Conservation (phyloP, 192 early-diverging fungal species). For the Coemansia sp. region DNA sequence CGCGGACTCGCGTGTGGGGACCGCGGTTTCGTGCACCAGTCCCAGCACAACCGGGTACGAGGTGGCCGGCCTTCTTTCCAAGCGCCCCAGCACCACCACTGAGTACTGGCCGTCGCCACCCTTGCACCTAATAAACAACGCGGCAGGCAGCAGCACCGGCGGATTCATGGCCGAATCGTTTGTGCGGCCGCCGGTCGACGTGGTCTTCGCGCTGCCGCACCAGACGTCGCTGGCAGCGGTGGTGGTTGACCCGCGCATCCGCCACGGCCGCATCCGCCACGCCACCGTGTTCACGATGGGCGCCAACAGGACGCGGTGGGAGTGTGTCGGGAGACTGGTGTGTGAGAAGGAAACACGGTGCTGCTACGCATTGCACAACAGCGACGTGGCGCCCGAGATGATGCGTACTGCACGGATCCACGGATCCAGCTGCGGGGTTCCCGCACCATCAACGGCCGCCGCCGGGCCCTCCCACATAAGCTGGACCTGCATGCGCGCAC, state of each 20-base stretch:
- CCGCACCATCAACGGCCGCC: no score
- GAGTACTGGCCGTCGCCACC: neutral
- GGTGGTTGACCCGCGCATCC: constrained; percentile 18
- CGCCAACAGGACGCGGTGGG: constrained; percentile 7
- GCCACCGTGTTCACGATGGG: constrained; percentile 5
- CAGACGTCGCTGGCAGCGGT: constrained; percentile 19
- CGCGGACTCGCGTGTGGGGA: constrained; percentile 25
- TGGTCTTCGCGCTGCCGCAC: constrained; percentile 12
- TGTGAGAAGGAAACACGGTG: neutral
- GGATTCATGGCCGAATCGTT: constrained; percentile 33
- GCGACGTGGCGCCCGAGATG: constrained; percentile 9
- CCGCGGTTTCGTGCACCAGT: neutral
- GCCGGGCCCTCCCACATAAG: no score
- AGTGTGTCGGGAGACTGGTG: constrained; percentile 4
- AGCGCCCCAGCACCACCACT: neutral
- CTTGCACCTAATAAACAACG: no score
- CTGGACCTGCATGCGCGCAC: no score
- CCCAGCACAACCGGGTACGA: constrained; percentile 28
- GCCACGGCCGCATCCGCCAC: constrained; percentile 4
- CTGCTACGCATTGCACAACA: constrained; percentile 9
- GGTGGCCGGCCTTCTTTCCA: constrained; percentile 7
- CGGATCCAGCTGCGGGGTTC: neutral
- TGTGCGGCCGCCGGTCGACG: constrained; percentile 27
- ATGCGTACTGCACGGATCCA: neutral
- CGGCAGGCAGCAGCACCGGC: neutral